Evolutionary conservation across 805 yeast genomes (phyloP).

Genomic region (Candida easanensis): DNA sequence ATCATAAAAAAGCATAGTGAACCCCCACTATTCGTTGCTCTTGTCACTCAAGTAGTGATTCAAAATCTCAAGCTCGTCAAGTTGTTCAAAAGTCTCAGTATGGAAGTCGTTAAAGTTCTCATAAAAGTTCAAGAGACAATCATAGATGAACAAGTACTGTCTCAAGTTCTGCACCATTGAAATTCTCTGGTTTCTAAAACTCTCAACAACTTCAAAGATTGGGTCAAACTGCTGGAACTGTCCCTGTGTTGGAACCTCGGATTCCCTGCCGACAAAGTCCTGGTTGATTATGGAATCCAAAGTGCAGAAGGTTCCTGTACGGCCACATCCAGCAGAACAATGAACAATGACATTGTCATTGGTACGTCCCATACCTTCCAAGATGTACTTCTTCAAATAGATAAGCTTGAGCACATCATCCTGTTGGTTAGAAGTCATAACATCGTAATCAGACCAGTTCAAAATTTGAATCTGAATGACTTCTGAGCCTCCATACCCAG

Average conservation of each 20-base stretch:
- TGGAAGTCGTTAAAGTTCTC: slow-evolving; percentile 14
- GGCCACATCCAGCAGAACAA: slow-evolving; percentile 96
- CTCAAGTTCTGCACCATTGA: slow-evolving; percentile 83
- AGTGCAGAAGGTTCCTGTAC: slow-evolving; percentile 88
- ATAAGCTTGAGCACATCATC: slow-evolving; percentile 55
- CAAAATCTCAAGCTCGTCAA: slow-evolving; percentile 17
- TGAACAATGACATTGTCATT: slow-evolving; percentile 57
- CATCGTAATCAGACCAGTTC: slow-evolving; percentile 84
- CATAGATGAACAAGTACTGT: slow-evolving; percentile 75
- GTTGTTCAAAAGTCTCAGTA: slow-evolving; percentile 8
- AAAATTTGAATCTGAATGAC: slow-evolving; percentile 73
- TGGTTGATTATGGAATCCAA: slow-evolving; percentile 56
- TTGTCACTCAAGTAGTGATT: slow-evolving; percentile 13
- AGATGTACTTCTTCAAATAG: slow-evolving; percentile 42
- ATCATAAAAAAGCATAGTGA: no score
- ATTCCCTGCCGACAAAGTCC: slow-evolving; percentile 1
- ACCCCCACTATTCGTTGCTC: not conserved
- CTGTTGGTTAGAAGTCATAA: slow-evolving; percentile 44
- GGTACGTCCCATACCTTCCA: slow-evolving; percentile 25
- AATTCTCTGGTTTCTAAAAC: slow-evolving; percentile 68
- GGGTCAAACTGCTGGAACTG: slow-evolving; percentile 42
- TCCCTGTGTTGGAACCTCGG: not conserved
- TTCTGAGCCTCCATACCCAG: slow-evolving; percentile 37
- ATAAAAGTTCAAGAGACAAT: slow-evolving; percentile 38
- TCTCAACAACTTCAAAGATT: slow-evolving; percentile 59